Conservation (phyloP, 305 asterid species). For the Solanum hybrid region DNA sequence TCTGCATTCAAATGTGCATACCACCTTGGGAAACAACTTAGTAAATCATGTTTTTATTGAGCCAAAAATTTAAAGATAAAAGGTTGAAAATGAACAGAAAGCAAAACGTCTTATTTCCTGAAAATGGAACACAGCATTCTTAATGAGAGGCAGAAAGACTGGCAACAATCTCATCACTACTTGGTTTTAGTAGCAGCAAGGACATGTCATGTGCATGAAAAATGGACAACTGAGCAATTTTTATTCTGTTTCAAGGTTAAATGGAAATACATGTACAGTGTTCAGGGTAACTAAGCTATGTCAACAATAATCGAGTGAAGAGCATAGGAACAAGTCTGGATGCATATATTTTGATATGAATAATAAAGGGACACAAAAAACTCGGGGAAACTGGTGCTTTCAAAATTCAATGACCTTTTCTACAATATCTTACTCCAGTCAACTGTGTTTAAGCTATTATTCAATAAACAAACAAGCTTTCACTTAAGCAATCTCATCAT, state of each 20-base stretch:
- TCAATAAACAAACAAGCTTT: background rate
- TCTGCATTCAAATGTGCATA: background rate
- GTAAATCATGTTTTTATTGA: background rate
- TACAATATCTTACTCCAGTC: background rate
- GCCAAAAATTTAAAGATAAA: background rate
- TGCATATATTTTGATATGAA: background rate
- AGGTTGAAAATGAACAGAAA: background rate
- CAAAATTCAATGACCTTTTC: background rate
- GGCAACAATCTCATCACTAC: background rate
- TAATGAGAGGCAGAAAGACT: background rate
- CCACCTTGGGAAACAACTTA: background rate
- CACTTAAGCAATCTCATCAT: background rate
- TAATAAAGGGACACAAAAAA: background rate
- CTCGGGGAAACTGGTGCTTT: background rate
- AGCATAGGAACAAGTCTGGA: background rate
- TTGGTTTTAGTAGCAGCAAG: background rate
- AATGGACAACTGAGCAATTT: background rate
- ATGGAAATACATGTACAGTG: background rate
- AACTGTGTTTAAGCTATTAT: background rate
- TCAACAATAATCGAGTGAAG: background rate
- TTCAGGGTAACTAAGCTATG: background rate
- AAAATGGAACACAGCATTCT: background rate
- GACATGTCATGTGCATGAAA: background rate
- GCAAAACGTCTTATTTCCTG: fast-evolving
- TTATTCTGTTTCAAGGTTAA: background rate